These are phyloP conservation scores for Exsudoporus floridanus DNA, from an alignment of 1,284 basidiomycete genomes.

Conservation along the genomic window DNA sequence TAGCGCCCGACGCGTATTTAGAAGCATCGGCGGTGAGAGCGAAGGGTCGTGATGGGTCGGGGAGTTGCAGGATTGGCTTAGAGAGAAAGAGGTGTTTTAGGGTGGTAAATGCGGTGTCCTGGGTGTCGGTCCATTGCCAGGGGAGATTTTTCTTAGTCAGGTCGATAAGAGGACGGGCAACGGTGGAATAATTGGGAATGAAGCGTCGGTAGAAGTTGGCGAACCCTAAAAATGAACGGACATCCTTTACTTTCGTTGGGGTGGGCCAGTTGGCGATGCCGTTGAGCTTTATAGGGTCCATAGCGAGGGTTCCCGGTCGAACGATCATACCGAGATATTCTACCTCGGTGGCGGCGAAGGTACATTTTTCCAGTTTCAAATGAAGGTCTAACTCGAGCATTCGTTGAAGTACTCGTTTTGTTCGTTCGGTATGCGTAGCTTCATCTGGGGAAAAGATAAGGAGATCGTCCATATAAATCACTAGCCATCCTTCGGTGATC, in stretches of 20 bases:
- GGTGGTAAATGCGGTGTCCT: no score
- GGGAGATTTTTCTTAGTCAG: not conserved
- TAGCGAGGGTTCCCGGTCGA: constrained; percentile 25
- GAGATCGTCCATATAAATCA: constrained; percentile 27
- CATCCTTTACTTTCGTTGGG: constrained; percentile 30
- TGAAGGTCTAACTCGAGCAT: constrained; percentile 32
- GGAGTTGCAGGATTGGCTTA: no score
- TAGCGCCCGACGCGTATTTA: no score
- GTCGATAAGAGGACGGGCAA: constrained; percentile 12
- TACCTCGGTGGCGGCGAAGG: constrained; percentile 31
- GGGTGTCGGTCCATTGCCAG: no score
- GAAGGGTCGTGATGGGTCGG: no score
- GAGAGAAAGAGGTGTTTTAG: no score
- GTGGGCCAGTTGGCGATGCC: constrained; percentile 39
- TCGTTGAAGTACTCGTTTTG: constrained; percentile 31
- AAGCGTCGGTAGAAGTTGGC: constrained; percentile 46
- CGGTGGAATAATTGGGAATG: constrained; percentile 37
- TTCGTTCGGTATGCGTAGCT: constrained; percentile 8
- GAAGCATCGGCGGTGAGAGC: no score
- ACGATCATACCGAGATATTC: constrained; percentile 44
- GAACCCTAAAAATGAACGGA: constrained; percentile 37
- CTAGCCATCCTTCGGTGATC: constrained; percentile 2
- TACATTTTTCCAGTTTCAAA: constrained; percentile 41
- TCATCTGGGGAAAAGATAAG: constrained; percentile 12
- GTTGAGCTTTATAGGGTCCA: constrained; percentile 41